Evolutionary conservation across 2,329 filamentous ascomycete species (phyloP).

Genomic region (Podosphaera fusca): DNA sequence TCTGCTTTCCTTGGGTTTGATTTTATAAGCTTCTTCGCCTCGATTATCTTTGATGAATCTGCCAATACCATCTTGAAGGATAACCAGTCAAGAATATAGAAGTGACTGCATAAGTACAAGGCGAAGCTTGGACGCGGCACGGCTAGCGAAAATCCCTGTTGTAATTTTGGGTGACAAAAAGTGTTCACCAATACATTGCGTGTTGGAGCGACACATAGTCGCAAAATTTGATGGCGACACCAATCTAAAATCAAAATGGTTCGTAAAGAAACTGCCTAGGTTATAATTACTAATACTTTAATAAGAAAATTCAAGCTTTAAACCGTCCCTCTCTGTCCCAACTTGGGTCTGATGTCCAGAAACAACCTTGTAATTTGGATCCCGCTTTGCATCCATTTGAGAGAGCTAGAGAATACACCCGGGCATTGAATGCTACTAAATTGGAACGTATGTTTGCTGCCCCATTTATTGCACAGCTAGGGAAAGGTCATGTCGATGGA

Average conservation of each 20-base stretch:
- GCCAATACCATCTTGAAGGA: constrained; percentile 27
- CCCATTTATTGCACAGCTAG: constrained; percentile 69
- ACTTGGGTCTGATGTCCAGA: constrained; percentile 40
- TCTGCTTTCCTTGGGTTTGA: constrained; percentile 67
- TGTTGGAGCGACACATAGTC: too few relatives aligned
- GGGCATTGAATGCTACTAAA: constrained; percentile 67
- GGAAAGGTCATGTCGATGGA: constrained; percentile 78
- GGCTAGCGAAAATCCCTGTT: not conserved
- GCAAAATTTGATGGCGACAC: constrained; percentile 5
- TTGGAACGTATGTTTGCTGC: constrained; percentile 78
- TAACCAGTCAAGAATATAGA: not conserved
- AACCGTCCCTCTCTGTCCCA: constrained; percentile 42
- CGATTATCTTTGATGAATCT: constrained; percentile 48
- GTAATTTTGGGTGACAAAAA: not conserved
- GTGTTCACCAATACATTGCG: not conserved
- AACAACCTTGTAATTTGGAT: constrained; percentile 51
- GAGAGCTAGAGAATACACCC: constrained; percentile 63
- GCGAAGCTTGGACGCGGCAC: not conserved
- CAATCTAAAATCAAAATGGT: constrained; percentile 12
- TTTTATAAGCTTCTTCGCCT: constrained; percentile 69
- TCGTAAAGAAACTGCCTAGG: constrained; percentile 1
- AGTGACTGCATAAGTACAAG: constrained; percentile 1
- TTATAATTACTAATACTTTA: not conserved
- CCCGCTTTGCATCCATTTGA: constrained; percentile 56
- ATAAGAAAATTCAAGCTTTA: constrained; percentile 40